These are phyloP conservation scores for Phytopythium kandeliae DNA, from an alignment of 352 stramenopile species.

Conservation along the genomic window DNA sequence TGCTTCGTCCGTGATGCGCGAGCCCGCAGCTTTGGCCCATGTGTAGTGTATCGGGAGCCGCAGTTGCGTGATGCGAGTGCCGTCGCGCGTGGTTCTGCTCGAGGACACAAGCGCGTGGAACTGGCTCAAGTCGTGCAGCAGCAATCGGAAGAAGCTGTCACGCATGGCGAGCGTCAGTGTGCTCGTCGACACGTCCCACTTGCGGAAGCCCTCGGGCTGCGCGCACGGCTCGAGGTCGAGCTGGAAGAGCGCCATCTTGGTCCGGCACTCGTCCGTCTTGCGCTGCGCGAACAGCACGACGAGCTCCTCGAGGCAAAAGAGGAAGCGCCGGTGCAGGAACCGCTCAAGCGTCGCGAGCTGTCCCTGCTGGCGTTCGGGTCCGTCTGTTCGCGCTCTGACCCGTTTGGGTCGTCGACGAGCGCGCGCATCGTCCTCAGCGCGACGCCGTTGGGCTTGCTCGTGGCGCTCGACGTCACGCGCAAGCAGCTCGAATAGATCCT, in stretches of 20 bases:
- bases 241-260: conserved; percentile 36
- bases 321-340: conserved; percentile 69
- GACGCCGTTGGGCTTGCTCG: conserved; percentile 15
- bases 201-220: conserved; percentile 31
- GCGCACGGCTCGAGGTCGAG: conserved; percentile 53
- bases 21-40: conserved; percentile 28
- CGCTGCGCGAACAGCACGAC: conserved; percentile 70
- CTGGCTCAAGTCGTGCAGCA: conserved; percentile 68
- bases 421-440: conserved; percentile 7
- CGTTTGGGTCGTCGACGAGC: conserved; percentile 8
- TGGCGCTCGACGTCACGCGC: conserved; percentile 16
- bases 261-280: conserved; percentile 53
- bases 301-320: conserved; percentile 75
- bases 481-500: conserved; percentile 53
- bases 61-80: conserved; percentile 65
- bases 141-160: conserved; percentile 62
- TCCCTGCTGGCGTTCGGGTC: conserved; percentile 2
- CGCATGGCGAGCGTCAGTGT: conserved; percentile 64
- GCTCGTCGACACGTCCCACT: conserved; percentile 65
- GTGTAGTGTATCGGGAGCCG: conserved; percentile 61
- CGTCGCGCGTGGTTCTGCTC: conserved; percentile 59
- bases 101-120: conserved; percentile 64
- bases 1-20: conserved; percentile 28
- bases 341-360: conserved; percentile 25
- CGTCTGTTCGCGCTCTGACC: conserved; percentile 18